A percentile compares a stretch with the other conserved stretches of the same genome.
phyloP scores from a whole-genome alignment of 2,329 filamentous ascomycete genomes.

The Colletotrichum sp. region DNA sequence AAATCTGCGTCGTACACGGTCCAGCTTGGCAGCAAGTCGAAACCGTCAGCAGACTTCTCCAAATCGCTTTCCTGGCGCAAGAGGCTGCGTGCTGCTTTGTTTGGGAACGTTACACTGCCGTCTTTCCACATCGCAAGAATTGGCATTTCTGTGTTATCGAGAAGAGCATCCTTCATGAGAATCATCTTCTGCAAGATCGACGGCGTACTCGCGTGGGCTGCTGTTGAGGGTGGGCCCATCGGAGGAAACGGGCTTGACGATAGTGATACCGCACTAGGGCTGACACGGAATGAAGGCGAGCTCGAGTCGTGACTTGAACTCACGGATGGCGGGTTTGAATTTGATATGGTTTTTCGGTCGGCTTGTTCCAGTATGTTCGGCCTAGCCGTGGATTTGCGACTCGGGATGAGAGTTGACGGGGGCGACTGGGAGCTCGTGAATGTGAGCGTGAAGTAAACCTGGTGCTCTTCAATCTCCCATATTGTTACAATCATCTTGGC shows the following conservation, averaged over 20 bases:
- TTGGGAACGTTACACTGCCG: constrained; percentile 74
- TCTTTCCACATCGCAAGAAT: constrained; percentile 85
- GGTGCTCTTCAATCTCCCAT: constrained; percentile 71
- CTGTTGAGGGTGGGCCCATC: constrained; percentile 65
- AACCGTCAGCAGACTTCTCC: constrained; percentile 47
- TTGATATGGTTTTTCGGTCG: constrained; percentile 48
- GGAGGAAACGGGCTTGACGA: constrained; percentile 69
- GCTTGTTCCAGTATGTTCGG: constrained; percentile 48
- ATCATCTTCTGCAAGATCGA: constrained; percentile 76
- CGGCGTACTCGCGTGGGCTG: constrained; percentile 59
- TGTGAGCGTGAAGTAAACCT: constrained; percentile 75
- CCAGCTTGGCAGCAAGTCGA: constrained; percentile 65
- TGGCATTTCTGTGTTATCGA: constrained; percentile 77
- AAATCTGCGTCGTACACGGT: constrained; percentile 72
- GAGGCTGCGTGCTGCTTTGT: constrained; percentile 66
- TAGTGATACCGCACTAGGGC: constrained; percentile 58
- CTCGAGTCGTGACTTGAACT: constrained; percentile 52
- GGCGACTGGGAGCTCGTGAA: constrained; percentile 67
- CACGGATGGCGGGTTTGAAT: constrained; percentile 51
- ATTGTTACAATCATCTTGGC: constrained; percentile 80
- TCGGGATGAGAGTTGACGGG: constrained; percentile 32
- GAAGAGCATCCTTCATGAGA: constrained; percentile 76
- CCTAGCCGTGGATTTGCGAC: constrained; percentile 42
- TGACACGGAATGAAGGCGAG: constrained; percentile 48
- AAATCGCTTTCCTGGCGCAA: constrained; percentile 48